phyloP scores from a whole-genome alignment of 306 rosid genomes.

The Luffa aegyptiaca region DNA sequence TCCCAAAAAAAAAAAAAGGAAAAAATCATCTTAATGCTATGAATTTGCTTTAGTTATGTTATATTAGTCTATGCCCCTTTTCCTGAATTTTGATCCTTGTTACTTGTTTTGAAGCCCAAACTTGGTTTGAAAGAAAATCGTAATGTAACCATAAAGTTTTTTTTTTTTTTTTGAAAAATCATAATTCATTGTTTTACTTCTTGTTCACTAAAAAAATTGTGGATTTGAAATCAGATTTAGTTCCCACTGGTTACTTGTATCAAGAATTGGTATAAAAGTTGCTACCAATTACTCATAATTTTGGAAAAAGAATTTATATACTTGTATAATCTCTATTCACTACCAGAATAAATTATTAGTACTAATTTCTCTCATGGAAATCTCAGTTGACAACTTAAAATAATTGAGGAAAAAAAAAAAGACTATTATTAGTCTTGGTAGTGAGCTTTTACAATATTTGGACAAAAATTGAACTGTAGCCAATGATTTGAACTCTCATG shows the following conservation, averaged over 20 bases:
- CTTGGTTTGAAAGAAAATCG: background rate
- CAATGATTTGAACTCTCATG: background rate
- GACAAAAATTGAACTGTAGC: background rate
- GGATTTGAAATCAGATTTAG: background rate
- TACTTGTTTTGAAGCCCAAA: background rate
- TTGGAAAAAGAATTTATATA: background rate
- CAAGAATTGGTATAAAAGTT: background rate
- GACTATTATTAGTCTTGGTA: background rate
- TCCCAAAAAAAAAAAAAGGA: too few species aligned
- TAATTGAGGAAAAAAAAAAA: background rate
- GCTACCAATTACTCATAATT: background rate
- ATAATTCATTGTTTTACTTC: background rate
- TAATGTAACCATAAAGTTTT: background rate
- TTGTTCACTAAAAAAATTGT: background rate
- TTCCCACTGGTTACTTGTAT: background rate
- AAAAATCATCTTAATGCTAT: background rate
- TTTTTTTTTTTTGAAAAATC: background rate
- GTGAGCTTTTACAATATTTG: background rate
- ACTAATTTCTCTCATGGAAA: background rate
- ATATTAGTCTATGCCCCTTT: background rate
- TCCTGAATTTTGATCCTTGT: background rate
- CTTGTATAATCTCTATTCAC: background rate
- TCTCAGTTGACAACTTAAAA: background rate
- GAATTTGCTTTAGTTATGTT: background rate
- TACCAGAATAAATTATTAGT: background rate